Conservation (phyloP, 164 flowering plant genomes). For the Euptelea pleiosperma region DNA sequence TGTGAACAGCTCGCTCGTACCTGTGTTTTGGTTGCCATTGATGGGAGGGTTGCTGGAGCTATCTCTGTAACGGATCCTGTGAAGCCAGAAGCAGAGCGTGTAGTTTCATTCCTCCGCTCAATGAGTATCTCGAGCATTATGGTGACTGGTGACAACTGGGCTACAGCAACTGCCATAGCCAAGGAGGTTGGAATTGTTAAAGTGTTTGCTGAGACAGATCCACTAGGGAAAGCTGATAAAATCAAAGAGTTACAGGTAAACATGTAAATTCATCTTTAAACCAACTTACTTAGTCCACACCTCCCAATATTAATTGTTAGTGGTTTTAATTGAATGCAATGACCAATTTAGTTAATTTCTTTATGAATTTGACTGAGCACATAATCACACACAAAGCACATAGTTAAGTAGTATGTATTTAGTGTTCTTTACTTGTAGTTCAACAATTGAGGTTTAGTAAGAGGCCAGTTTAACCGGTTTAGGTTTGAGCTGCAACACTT, state of each 20-base stretch:
- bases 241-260: slow-evolving; percentile 81
- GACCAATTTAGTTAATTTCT: too few relatives aligned
- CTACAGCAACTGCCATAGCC: slow-evolving; percentile 76
- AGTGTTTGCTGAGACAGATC: slow-evolving; percentile 88
- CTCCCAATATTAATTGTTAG: not conserved
- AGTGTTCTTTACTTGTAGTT: too few relatives aligned
- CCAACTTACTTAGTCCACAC: not conserved
- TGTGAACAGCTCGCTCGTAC: slow-evolving; percentile 78
- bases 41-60: slow-evolving; percentile 72
- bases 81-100: slow-evolving; percentile 78
- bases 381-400: too few relatives aligned
- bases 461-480: too few relatives aligned
- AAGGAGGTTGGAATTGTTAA: slow-evolving; percentile 70
- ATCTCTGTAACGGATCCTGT: slow-evolving; percentile 86
- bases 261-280: not conserved
- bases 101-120: slow-evolving; percentile 61
- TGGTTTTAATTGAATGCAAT: too few relatives aligned
- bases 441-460: too few relatives aligned
- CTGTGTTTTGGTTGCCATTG: slow-evolving; percentile 70
- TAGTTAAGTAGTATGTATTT: too few relatives aligned
- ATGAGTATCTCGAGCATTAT: slow-evolving; percentile 76
- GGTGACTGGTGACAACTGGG: slow-evolving; percentile 97
- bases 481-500: too few relatives aligned
- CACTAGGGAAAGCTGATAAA: slow-evolving; percentile 83
- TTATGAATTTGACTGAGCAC: too few relatives aligned